Evolutionary conservation across 352 stramenopile species (phyloP).

Genomic region (Globisporangium abappressorium): DNA sequence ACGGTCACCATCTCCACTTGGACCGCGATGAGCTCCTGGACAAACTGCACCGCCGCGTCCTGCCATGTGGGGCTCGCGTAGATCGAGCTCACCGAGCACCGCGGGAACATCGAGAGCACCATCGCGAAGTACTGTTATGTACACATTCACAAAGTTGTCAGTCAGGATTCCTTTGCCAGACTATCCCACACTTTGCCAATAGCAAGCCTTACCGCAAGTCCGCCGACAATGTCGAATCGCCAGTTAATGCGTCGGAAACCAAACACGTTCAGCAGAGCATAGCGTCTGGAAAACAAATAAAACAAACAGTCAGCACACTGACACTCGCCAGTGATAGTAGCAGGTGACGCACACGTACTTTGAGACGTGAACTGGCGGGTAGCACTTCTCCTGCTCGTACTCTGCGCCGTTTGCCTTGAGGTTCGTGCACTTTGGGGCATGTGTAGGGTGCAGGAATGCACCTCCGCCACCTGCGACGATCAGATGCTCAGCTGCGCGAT

Average conservation of each 20-base stretch:
- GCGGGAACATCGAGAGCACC: slow-evolving; percentile 91
- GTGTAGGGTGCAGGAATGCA: slow-evolving; percentile 88
- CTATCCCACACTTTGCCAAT: background rate
- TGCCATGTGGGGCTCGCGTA: slow-evolving; percentile 53
- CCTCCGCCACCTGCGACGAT: slow-evolving; percentile 90
- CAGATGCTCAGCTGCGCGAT: slow-evolving; percentile 49
- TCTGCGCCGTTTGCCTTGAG: slow-evolving; percentile 59
- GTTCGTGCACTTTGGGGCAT: slow-evolving; percentile 55
- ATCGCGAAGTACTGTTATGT: slow-evolving; percentile 84
- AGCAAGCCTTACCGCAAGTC: slow-evolving; percentile 50
- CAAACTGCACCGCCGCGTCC: slow-evolving; percentile 42
- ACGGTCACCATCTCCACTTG: slow-evolving; percentile 68
- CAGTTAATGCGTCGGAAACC: slow-evolving; percentile 92
- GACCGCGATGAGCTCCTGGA: slow-evolving; percentile 47
- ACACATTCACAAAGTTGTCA: background rate
- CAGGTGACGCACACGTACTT: slow-evolving; percentile 31
- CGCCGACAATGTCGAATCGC: slow-evolving; percentile 91
- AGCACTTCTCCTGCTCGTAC: slow-evolving; percentile 83
- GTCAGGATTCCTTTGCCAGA: background rate
- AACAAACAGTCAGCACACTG: background rate
- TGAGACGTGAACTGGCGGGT: slow-evolving; percentile 77
- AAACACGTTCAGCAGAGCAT: slow-evolving; percentile 80
- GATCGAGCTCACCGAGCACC: slow-evolving; percentile 79
- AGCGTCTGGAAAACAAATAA: slow-evolving; percentile 44
- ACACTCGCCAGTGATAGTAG: background rate